Percentiles rank a stretch among this genome's conserved stretches.
These are phyloP conservation scores for Papiliotrema flavescens DNA, from an alignment of 1,284 basidiomycete species.

Conservation along the genomic window DNA sequence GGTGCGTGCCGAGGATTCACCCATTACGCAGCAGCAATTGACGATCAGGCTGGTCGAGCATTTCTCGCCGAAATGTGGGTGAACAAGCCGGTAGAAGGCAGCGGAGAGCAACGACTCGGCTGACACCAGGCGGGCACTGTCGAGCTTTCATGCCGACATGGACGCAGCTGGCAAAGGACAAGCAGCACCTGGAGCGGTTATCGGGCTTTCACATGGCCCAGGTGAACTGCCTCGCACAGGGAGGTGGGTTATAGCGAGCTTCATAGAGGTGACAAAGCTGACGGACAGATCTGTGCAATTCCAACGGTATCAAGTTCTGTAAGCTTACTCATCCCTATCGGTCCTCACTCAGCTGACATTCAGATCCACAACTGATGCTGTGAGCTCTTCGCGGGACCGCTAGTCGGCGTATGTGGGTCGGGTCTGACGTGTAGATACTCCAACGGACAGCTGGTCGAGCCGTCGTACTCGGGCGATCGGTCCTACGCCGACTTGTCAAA, in stretches of 20 bases:
- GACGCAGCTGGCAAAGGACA: slow-evolving; percentile 62
- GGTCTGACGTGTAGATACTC: slow-evolving; percentile 41
- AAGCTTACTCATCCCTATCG: slow-evolving; percentile 10
- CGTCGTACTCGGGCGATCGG: slow-evolving; percentile 59
- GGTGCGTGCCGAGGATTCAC: slow-evolving; percentile 54
- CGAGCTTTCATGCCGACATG: slow-evolving; percentile 66
- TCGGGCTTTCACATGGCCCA: slow-evolving; percentile 69
- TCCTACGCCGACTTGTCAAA: slow-evolving; percentile 54
- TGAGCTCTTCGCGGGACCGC: slow-evolving; percentile 47
- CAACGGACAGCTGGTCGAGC: slow-evolving; percentile 59
- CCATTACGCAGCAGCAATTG: background rate
- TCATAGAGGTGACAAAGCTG: background rate
- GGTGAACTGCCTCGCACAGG: slow-evolving; percentile 77
- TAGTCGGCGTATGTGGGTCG: background rate
- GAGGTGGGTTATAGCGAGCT: slow-evolving; percentile 57
- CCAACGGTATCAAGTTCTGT: slow-evolving; percentile 65
- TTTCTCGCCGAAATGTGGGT: slow-evolving; percentile 47
- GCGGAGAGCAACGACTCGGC: background rate
- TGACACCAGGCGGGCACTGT: slow-evolving; percentile 43
- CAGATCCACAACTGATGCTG: slow-evolving; percentile 71
- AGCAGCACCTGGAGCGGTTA: slow-evolving; percentile 56
- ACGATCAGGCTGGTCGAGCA: slow-evolving; percentile 48
- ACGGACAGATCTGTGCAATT: slow-evolving; percentile 67
- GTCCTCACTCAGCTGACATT: slow-evolving; percentile 5
- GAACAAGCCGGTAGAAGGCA: background rate